phyloP scores from a whole-genome alignment of 2,329 filamentous ascomycete genomes.

The Apiospora arundinis region DNA sequence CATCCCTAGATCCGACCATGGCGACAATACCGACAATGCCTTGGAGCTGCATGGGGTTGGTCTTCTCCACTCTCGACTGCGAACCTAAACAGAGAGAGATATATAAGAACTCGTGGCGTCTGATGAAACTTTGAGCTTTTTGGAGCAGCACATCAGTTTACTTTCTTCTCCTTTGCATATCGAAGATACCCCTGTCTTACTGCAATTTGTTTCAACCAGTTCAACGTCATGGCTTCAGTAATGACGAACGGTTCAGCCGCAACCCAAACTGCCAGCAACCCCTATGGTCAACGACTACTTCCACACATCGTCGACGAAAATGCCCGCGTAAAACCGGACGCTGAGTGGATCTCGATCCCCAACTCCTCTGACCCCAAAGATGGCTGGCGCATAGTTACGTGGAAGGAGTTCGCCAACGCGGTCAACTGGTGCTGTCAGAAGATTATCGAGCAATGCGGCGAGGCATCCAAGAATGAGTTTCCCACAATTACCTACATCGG shows the following conservation, averaged over 20 bases:
- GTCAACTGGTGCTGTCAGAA: constrained; percentile 46
- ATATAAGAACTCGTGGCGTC: neutral
- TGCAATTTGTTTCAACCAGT: neutral
- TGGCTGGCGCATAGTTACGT: constrained; percentile 48
- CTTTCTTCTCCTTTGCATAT: neutral
- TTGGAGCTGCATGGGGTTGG: neutral
- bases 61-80: neutral
- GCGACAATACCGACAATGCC: neutral
- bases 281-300: constrained; percentile 38
- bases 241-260: neutral
- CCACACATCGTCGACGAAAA: constrained; percentile 47
- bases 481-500: constrained; percentile 54
- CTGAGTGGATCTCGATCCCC: constrained; percentile 44
- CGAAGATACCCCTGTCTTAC: neutral
- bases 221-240: neutral
- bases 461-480: constrained; percentile 33
- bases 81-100: neutral
- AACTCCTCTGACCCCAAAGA: constrained; percentile 44
- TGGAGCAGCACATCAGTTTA: neutral
- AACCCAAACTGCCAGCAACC: constrained; percentile 4
- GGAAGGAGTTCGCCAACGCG: constrained; percentile 45
- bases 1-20: neutral
- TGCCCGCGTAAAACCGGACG: constrained; percentile 41
- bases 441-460: constrained; percentile 39
- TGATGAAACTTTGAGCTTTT: neutral